Evolutionary conservation across 148 eudicot species (phyloP).

Genomic region (Chenopodium formosanum): DNA sequence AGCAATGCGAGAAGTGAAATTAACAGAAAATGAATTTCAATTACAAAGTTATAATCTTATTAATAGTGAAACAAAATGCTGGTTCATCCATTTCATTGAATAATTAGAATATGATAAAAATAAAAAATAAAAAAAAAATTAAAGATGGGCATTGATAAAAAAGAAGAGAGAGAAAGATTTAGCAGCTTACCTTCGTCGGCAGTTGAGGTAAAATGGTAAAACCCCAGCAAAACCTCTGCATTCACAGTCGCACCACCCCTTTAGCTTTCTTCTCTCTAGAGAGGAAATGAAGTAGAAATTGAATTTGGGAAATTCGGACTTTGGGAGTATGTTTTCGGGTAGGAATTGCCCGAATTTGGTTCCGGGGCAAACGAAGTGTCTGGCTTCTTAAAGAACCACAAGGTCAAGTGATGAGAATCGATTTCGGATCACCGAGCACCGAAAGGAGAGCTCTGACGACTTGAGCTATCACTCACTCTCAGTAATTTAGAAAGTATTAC

Average conservation of each 20-base stretch:
- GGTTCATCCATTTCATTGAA: not conserved
- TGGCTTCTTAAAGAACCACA: too few species aligned
- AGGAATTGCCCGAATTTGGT: not conserved
- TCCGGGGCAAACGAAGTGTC: not conserved
- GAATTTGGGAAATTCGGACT: not conserved
- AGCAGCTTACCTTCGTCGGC: not conserved
- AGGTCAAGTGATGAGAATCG: too few species aligned
- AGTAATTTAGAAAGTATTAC: too few species aligned
- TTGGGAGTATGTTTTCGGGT: not conserved
- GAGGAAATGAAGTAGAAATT: not conserved
- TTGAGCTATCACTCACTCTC: too few species aligned
- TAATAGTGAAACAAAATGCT: not conserved
- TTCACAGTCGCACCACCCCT: not conserved
- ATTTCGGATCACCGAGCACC: too few species aligned
- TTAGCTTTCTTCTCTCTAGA: not conserved
- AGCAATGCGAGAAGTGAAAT: too few species aligned
- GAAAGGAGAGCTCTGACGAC: too few species aligned
- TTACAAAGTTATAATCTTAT: not conserved
- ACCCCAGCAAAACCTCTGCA: conserved; percentile 19
- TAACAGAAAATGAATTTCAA: not conserved
- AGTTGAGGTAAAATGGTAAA: not conserved
- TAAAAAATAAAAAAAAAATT: too few species aligned
- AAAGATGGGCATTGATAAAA: too few species aligned
- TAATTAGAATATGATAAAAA: not conserved
- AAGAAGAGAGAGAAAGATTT: not conserved